phyloP scores from a whole-genome alignment of 768 basidiomycete genomes.

The Phlebiopsis flavidoalba region DNA sequence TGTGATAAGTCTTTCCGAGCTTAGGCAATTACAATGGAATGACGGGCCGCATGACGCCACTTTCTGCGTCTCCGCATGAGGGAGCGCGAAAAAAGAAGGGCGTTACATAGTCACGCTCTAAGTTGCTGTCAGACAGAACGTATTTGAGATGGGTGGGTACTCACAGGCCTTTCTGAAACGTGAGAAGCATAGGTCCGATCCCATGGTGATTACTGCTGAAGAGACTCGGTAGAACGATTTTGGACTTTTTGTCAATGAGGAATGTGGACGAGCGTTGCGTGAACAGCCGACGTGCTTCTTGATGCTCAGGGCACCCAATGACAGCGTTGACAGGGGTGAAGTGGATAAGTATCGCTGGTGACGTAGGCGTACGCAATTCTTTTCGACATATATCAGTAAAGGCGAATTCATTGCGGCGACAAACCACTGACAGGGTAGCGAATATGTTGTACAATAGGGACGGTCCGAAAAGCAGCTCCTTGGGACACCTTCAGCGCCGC shows the following conservation, averaged over 20 bases:
- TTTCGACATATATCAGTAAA: not conserved
- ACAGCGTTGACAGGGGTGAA: slow-evolving; percentile 48
- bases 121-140: not conserved
- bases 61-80: slow-evolving; percentile 53
- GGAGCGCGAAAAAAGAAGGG: slow-evolving; percentile 42
- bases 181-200: slow-evolving; percentile 67
- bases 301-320: slow-evolving; percentile 35
- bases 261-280: slow-evolving; percentile 60
- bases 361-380: slow-evolving; percentile 60
- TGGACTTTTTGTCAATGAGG: slow-evolving; percentile 54
- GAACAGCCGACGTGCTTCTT: slow-evolving; percentile 44
- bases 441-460: slow-evolving; percentile 64
- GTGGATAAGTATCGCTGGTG: slow-evolving; percentile 56
- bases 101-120: slow-evolving; percentile 31
- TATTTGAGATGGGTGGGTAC: slow-evolving; percentile 11
- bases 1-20: too few species aligned
- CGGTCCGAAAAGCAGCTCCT: slow-evolving; percentile 12
- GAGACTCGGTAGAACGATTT: slow-evolving; percentile 44
- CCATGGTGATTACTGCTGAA: slow-evolving; percentile 48
- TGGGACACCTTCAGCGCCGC: slow-evolving; percentile 35
- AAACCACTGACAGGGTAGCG: slow-evolving; percentile 53
- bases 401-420: not conserved
- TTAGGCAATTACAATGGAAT: too few species aligned
- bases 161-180: slow-evolving; percentile 52
- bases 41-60: slow-evolving; percentile 55